Evolutionary conservation across 768 basidiomycete genomes (phyloP), one percentile per base, ranked within the genome.

Genomic region (Clathrus columnatus): DNA sequence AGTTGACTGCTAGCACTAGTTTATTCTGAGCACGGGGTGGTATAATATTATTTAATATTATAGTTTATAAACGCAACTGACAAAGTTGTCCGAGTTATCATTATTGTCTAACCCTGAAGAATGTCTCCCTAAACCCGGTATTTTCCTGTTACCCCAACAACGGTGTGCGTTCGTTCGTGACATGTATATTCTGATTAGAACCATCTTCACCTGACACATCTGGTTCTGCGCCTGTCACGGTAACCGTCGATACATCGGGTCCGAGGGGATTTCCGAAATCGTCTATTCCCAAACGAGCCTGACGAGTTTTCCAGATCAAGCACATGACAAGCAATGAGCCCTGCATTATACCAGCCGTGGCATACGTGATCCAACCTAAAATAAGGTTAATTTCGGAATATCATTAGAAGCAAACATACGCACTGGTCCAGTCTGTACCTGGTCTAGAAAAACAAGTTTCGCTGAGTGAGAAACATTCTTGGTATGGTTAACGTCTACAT

Each of bases 351-450:
- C 90, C 94, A 0, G 94, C 78, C 21, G 88, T 82, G 16, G 85
- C 84, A 61, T 83, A 92, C 50, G 84, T 84, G 51, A 82, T 74
- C 91, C 91, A 92, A 59, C 84, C 87, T 87, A 59, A 8, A 53
- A 29, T 36, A 43, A 57, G 51, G 16, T 21, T 36, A 36, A 23
- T 26, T 17, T 14, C 10, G 18, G 27, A 2, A 27, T 57, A 50
- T 23, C 14, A 26, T n/a, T 17, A 47, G 10, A 26, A 51, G 55
- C 11, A 21, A 3, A 32, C 11, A 23, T 6, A 64, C 79, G 49
- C 61, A 88, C 86, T 89, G 4, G 87, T 90, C 87, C 87, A 91
- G 63, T 91, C 83, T 0, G 87, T 90, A 0, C 85, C 85, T 1
- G 86, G 85, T 54, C 87, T 82, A 50, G 6, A 21, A 45, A 8